Evolutionary conservation across 176 grass and related monocot species (phyloP).

Genomic region (Oryza glumipatula): DNA sequence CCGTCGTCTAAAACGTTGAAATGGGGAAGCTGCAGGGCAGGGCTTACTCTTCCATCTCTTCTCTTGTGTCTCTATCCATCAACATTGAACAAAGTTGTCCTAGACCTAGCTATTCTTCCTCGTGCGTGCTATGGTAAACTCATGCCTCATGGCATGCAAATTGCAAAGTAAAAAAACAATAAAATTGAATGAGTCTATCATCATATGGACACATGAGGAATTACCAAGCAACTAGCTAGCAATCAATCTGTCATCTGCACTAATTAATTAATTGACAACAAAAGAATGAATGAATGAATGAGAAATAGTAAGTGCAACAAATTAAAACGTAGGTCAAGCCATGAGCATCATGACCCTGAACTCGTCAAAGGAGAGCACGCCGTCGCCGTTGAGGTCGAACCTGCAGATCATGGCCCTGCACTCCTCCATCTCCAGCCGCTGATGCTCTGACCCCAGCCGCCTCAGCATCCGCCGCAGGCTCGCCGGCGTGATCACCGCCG

Average conservation of each 20-base stretch:
- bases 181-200: not conserved
- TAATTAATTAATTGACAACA: too few species aligned
- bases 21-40: too few species aligned
- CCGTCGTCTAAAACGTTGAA: too few species aligned
- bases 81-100: too few species aligned
- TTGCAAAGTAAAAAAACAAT: not conserved
- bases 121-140: too few species aligned
- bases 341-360: slow-evolving; percentile 66
- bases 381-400: slow-evolving; percentile 73
- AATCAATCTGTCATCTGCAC: too few species aligned
- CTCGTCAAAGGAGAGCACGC: slow-evolving; percentile 59
- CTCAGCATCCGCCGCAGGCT: slow-evolving; percentile 61
- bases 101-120: too few species aligned
- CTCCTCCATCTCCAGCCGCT: slow-evolving; percentile 44
- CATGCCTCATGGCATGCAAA: not conserved
- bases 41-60: too few species aligned
- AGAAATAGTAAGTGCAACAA: not conserved
- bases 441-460: slow-evolving; percentile 27
- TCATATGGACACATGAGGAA: not conserved
- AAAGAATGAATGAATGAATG: too few species aligned
- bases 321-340: not conserved
- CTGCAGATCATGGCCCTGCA: slow-evolving; percentile 69
- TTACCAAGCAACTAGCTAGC: too few species aligned
- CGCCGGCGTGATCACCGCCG: slow-evolving; percentile 49
- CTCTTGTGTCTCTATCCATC: too few species aligned